Conservation (phyloP, 257 asterid species). For the Lycium ferocissimum region DNA sequence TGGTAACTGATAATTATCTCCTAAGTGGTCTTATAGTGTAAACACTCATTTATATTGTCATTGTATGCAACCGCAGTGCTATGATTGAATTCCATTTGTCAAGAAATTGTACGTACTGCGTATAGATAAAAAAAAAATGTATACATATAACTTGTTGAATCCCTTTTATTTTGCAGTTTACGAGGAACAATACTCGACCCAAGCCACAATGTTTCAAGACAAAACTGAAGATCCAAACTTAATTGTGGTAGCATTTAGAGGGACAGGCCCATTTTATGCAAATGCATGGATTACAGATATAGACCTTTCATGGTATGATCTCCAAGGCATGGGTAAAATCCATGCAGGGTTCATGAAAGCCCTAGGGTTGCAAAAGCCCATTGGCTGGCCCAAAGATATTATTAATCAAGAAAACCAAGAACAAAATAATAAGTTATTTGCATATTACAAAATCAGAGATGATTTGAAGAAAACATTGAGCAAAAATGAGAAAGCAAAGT, state of each 20-base stretch:
- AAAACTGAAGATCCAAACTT: constrained; percentile 32
- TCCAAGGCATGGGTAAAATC: constrained; percentile 48
- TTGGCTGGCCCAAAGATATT: constrained; percentile 37
- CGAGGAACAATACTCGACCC: constrained; percentile 33
- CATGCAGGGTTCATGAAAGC: constrained; percentile 68
- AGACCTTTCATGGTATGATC: constrained; percentile 54
- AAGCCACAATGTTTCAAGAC: constrained; percentile 54
- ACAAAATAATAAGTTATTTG: neutral
- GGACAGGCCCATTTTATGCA: constrained; percentile 50
- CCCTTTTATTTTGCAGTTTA: too few species aligned
- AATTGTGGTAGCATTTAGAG: constrained; percentile 56
- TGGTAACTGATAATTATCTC: too few species aligned
- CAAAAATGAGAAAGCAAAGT: constrained; percentile 25
- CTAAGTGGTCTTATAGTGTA: too few species aligned
- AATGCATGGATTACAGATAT: constrained; percentile 54
- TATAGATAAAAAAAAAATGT: too few species aligned
- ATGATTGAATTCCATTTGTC: too few species aligned
- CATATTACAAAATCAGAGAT: constrained; percentile 49
- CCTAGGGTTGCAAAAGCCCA: constrained; percentile 50
- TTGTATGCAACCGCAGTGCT: too few species aligned
- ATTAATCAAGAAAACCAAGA: neutral
- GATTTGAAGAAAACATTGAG: constrained; percentile 30
- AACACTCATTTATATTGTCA: too few species aligned
- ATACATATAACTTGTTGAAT: too few species aligned
- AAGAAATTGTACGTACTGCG: too few species aligned